Conservation (phyloP, 805 yeast genomes). For the Nakazawaea holstii region DNA sequence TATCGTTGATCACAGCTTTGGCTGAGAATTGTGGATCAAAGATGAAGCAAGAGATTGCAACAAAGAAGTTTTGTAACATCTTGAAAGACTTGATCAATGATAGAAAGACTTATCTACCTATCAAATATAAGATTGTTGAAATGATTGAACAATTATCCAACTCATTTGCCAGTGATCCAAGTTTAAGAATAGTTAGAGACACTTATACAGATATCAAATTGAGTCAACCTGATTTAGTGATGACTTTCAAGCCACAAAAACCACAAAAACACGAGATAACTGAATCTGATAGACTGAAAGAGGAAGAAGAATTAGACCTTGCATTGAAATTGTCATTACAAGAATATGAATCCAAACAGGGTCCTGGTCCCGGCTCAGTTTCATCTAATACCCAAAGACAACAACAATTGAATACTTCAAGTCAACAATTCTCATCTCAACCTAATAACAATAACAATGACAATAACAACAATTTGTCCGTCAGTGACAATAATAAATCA, state of each 20-base stretch:
- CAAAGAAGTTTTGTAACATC: slow-evolving; percentile 44
- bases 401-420: not conserved
- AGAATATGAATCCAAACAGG: slow-evolving; percentile 45
- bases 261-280: slow-evolving; percentile 53
- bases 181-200: slow-evolving; percentile 63
- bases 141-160: slow-evolving; percentile 61
- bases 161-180: slow-evolving; percentile 69
- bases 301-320: slow-evolving; percentile 75
- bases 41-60: slow-evolving; percentile 57
- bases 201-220: slow-evolving; percentile 45
- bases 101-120: slow-evolving; percentile 53
- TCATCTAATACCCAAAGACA: slow-evolving; percentile 13
- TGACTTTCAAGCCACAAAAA: slow-evolving; percentile 37
- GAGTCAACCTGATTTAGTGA: slow-evolving; percentile 31
- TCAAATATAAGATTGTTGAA: slow-evolving; percentile 62
- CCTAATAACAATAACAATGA: not conserved
- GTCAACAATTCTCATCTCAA: too few relatives aligned
- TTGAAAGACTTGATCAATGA: slow-evolving; percentile 48
- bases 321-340: slow-evolving; percentile 70
- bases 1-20: slow-evolving; percentile 50
- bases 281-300: slow-evolving; percentile 41
- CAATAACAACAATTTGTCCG: slow-evolving; percentile 13
- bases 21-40: slow-evolving; percentile 78
- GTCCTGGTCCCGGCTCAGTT: slow-evolving; percentile 11
- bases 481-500: slow-evolving; percentile 16